Conservation (phyloP, 2,329 filamentous ascomycete genomes). For the Helotiales sp. region DNA sequence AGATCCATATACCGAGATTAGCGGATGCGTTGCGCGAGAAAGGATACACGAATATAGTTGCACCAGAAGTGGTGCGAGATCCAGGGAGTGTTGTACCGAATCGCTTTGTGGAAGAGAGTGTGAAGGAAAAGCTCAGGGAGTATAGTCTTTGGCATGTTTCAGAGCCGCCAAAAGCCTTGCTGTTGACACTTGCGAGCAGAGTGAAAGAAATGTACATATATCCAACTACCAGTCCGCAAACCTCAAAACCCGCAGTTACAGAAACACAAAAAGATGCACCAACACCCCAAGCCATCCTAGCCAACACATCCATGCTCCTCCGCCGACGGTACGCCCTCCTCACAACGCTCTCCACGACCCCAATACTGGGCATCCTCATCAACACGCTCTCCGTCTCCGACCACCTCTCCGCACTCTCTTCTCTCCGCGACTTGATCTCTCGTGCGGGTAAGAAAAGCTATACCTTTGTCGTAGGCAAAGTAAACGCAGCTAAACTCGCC, state of each 20-base stretch:
- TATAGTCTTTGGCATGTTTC: conserved; percentile 82
- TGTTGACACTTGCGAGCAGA: conserved; percentile 85
- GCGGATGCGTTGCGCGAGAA: conserved; percentile 55
- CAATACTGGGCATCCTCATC: conserved; percentile 91
- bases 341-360: conserved; percentile 76
- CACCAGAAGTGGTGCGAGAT: conserved; percentile 76
- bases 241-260: conserved; percentile 52
- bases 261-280: not conserved
- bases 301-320: conserved; percentile 60
- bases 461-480: conserved; percentile 93
- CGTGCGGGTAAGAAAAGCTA: conserved; percentile 92
- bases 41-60: conserved; percentile 74
- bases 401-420: conserved; percentile 80
- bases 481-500: conserved; percentile 93
- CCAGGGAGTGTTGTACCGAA: conserved; percentile 85
- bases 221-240: conserved; percentile 53
- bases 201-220: conserved; percentile 81
- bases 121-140: conserved; percentile 45
- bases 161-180: conserved; percentile 80
- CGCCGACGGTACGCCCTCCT: conserved; percentile 88
- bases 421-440: conserved; percentile 74
- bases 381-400: conserved; percentile 94
- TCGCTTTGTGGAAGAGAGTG: conserved; percentile 58
- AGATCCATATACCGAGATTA: conserved; percentile 71
- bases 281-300: conserved; percentile 33